Percentiles rank a stretch among this genome's conserved stretches.
Evolutionary conservation across 306 rosid genomes (phyloP).

Genomic region (Luffa aegyptiaca): DNA sequence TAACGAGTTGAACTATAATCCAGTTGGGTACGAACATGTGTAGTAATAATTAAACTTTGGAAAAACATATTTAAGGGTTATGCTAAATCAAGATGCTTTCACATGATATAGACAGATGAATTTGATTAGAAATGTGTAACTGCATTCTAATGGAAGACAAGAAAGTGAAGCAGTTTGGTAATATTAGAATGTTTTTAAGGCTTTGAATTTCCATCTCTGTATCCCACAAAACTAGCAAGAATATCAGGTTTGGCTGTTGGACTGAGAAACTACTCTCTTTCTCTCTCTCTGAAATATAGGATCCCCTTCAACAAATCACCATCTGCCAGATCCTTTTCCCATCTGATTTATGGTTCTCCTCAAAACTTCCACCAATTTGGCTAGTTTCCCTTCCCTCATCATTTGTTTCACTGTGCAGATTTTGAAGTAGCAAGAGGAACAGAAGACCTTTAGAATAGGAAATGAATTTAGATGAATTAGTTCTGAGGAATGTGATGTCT

Average conservation of each 20-base stretch:
- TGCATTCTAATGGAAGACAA: neutral
- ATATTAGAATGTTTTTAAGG: neutral
- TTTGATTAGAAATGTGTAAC: neutral
- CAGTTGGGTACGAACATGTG: no score
- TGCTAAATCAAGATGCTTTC: neutral
- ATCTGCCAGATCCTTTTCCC: slow-evolving; percentile 3
- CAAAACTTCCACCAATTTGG: neutral
- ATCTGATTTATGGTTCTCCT: neutral
- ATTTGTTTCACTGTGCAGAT: neutral
- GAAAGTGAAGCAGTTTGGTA: neutral
- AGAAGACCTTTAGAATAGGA: neutral
- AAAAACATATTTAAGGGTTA: no score
- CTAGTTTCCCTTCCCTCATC: neutral
- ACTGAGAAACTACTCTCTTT: neutral
- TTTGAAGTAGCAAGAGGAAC: neutral
- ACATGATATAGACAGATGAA: neutral
- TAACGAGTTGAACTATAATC: no score
- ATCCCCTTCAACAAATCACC: slow-evolving; percentile 11
- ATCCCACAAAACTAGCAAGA: slow-evolving; percentile 7
- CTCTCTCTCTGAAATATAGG: slow-evolving; percentile 1
- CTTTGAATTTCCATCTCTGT: neutral
- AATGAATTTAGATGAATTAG: neutral
- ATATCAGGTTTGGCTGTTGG: neutral
- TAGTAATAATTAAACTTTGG: no score
- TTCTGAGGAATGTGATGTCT: slow-evolving; percentile 3